A percentile compares a stretch with the other conserved stretches of the same genome.
These are phyloP conservation scores for Barnettozyma californica DNA, from an alignment of 805 yeast genomes.

Conservation along the genomic window DNA sequence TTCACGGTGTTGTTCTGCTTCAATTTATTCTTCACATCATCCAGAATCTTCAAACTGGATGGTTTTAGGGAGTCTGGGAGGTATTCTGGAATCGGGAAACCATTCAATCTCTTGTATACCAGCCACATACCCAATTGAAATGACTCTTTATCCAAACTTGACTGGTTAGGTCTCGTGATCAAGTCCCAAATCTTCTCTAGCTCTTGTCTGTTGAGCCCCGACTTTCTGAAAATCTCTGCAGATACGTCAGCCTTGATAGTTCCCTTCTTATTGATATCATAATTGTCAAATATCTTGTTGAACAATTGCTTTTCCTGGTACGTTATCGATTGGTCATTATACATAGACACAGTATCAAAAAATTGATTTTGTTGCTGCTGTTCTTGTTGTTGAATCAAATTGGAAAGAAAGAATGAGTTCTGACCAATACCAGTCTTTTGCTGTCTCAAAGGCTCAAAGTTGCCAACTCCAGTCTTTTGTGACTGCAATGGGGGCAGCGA, in stretches of 20 bases:
- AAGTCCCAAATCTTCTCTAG: constrained; percentile 88
- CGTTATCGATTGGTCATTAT: constrained; percentile 49
- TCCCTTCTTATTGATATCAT: constrained; percentile 74
- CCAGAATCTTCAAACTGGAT: constrained; percentile 73
- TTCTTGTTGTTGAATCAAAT: constrained; percentile 62
- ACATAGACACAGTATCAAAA: constrained; percentile 19
- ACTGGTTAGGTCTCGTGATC: constrained; percentile 78
- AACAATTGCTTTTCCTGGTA: constrained; percentile 81
- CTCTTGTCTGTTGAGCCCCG: constrained; percentile 85
- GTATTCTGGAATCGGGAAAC: constrained; percentile 70
- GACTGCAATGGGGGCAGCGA: constrained; percentile 29
- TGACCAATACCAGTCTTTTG: constrained; percentile 43
- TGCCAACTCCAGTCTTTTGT: constrained; percentile 53
- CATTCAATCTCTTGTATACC: constrained; percentile 85
- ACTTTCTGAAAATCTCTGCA: constrained; percentile 80
- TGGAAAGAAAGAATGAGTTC: constrained; percentile 32
- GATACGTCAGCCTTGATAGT: constrained; percentile 79
- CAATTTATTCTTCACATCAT: constrained; percentile 58
- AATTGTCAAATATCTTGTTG: constrained; percentile 83
- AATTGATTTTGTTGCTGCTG: constrained; percentile 5
- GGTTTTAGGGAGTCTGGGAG: constrained; percentile 90
- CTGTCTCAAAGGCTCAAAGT: constrained; percentile 30
- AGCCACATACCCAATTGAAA: constrained; percentile 97
- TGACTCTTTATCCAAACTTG: constrained; percentile 84
- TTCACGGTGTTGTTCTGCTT: constrained; percentile 13